phyloP scores from a whole-genome alignment of 2,329 filamentous ascomycete species.

The Didymella arachidicola region DNA sequence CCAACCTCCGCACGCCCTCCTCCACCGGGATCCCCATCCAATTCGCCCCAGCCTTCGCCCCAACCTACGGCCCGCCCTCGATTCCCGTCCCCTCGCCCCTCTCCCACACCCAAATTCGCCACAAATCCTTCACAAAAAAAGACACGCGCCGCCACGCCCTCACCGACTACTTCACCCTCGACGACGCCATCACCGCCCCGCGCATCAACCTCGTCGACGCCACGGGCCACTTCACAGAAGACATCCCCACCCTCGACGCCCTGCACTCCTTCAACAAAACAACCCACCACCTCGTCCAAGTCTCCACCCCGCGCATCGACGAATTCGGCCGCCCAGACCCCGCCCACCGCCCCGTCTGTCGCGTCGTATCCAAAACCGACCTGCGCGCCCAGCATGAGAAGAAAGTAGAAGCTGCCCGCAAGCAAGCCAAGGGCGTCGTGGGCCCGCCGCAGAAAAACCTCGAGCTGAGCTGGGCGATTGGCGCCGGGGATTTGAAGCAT shows the following conservation, averaged over 20 bases:
- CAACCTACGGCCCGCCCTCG: slow-evolving; percentile 17
- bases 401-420: slow-evolving; percentile 54
- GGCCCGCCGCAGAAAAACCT: slow-evolving; percentile 69
- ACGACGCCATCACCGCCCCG: slow-evolving; percentile 59
- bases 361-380: slow-evolving; percentile 68
- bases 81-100: slow-evolving; percentile 16
- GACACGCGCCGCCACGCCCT: slow-evolving; percentile 48
- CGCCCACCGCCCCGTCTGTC: slow-evolving; percentile 67
- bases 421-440: slow-evolving; percentile 45
- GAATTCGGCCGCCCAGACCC: slow-evolving; percentile 52
- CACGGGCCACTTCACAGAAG: slow-evolving; percentile 46
- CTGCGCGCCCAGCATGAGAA: slow-evolving; percentile 57
- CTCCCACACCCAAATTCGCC: slow-evolving; percentile 27
- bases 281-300: slow-evolving; percentile 61
- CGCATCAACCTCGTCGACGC: slow-evolving; percentile 56
- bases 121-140: slow-evolving; percentile 34
- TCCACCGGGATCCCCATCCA: slow-evolving; percentile 27
- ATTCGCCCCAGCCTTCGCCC: slow-evolving; percentile 30
- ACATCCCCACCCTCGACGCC: slow-evolving; percentile 44
- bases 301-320: slow-evolving; percentile 47
- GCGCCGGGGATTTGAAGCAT: slow-evolving; percentile 75
- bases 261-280: slow-evolving; percentile 59
- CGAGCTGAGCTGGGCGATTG: slow-evolving; percentile 92
- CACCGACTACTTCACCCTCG: slow-evolving; percentile 52
- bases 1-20: slow-evolving; percentile 36